These are phyloP conservation scores for Chrysanthemum makinoi DNA, from an alignment of 129 eudicot species.

Conservation along the genomic window DNA sequence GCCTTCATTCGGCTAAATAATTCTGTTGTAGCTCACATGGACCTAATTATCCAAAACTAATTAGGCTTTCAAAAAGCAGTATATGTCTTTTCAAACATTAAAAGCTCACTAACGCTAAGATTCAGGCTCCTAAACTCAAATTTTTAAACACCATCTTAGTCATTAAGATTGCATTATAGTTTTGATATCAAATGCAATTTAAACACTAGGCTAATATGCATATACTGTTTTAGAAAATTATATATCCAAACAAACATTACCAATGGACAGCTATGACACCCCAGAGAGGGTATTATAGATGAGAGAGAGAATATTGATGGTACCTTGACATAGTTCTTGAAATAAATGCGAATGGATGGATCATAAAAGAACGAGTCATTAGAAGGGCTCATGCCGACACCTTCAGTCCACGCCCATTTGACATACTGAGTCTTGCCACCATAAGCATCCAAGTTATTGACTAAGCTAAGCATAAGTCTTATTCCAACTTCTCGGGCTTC, in stretches of 20 bases:
- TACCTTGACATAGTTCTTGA: constrained; percentile 92
- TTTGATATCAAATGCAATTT: no score
- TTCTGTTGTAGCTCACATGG: not conserved
- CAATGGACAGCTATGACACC: not conserved
- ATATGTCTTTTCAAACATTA: no score
- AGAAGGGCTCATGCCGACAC: constrained; percentile 81
- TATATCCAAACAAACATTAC: not conserved
- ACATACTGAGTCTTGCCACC: constrained; percentile 98
- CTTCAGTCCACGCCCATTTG: constrained; percentile 95
- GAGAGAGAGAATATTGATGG: not conserved
- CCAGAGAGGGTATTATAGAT: not conserved
- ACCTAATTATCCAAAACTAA: no score
- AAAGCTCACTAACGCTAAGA: no score
- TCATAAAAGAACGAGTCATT: constrained; percentile 90
- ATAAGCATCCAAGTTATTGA: constrained; percentile 83
- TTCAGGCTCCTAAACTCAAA: no score
- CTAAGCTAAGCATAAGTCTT: constrained; percentile 75
- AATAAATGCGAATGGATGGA: constrained; percentile 83
- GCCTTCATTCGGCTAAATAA: not conserved
- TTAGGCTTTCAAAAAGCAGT: no score
- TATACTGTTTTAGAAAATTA: no score
- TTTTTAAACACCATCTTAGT: no score
- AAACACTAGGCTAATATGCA: no score
- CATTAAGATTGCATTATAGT: no score
- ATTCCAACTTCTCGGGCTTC: constrained; percentile 75